A percentile compares a stretch with the other conserved stretches of the same genome.
Evolutionary conservation across 768 basidiomycete genomes (phyloP).

Genomic region (Rubroboletus satanas): DNA sequence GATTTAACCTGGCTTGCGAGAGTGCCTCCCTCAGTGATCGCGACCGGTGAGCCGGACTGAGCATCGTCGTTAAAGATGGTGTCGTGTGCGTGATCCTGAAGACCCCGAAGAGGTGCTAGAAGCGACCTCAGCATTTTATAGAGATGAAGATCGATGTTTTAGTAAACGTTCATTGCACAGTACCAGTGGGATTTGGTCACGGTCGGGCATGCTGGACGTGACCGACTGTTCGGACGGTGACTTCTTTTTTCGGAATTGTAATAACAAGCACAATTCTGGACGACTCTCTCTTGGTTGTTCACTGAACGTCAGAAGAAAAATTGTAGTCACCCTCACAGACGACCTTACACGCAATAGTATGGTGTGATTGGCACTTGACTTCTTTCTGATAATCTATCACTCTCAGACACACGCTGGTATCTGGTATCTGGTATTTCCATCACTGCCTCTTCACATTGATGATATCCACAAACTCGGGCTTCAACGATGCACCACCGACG

Average conservation of each 20-base stretch:
- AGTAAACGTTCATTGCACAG: conserved; percentile 5
- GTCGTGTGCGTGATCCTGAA: conserved; percentile 45
- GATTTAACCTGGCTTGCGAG: conserved; percentile 56
- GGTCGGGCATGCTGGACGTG: background rate
- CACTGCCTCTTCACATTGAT: conserved; percentile 60
- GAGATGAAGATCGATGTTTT: background rate
- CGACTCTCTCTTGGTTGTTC: too few relatives aligned
- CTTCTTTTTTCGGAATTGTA: background rate
- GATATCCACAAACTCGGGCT: conserved; percentile 93
- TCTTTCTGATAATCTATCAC: background rate
- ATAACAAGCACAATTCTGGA: background rate
- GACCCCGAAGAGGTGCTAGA: conserved; percentile 54
- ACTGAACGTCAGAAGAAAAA: too few relatives aligned
- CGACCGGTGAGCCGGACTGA: background rate
- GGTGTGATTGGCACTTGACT: background rate
- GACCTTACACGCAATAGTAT: background rate
- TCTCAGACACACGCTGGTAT: background rate
- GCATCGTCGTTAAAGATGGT: conserved; percentile 28
- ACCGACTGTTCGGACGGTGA: background rate
- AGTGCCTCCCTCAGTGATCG: background rate
- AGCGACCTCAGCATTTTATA: conserved; percentile 52
- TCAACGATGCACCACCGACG: conserved; percentile 95
- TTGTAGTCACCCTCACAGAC: background rate
- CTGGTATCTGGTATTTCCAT: background rate
- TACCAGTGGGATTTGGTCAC: background rate